Evolutionary conservation across 202 grass and related monocot species (phyloP).

Genomic region (Panicum virgatum): DNA sequence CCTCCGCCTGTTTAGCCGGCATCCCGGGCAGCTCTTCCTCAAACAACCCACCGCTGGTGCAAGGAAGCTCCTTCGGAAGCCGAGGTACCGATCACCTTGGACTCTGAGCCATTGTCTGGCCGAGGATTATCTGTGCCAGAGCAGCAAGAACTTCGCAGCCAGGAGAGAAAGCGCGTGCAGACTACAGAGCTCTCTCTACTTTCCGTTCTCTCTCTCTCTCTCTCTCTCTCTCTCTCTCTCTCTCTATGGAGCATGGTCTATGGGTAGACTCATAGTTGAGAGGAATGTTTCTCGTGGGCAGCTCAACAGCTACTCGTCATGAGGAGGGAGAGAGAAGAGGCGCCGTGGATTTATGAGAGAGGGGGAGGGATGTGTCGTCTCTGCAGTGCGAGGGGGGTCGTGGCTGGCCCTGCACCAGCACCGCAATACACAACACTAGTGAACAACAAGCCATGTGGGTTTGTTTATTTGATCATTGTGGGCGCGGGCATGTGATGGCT

Average conservation of each 20-base stretch:
- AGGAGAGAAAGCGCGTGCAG: not conserved
- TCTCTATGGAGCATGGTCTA: not conserved
- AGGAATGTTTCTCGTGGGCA: slow-evolving; percentile 21
- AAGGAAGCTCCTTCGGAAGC: not conserved
- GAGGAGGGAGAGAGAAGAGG: not conserved
- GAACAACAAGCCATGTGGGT: slow-evolving; percentile 34
- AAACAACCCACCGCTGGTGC: too few relatives aligned
- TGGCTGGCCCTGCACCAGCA: slow-evolving; percentile 17
- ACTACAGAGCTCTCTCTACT: not conserved
- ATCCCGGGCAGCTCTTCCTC: not conserved
- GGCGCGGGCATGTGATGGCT: slow-evolving; percentile 42
- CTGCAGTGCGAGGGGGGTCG: not conserved
- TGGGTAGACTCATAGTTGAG: not conserved
- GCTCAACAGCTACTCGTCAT: not conserved
- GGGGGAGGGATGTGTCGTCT: not conserved
- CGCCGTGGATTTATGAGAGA: slow-evolving; percentile 2
- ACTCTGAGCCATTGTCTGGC: not conserved
- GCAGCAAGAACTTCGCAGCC: too few relatives aligned
- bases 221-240: too few relatives aligned
- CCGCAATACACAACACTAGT: not conserved
- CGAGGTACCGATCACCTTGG: not conserved
- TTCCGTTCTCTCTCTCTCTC: not conserved
- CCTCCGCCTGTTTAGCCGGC: slow-evolving; percentile 5
- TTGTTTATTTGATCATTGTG: slow-evolving; percentile 16
- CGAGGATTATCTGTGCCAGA: not conserved